A percentile compares a stretch with the other conserved stretches of the same genome.
Conservation (phyloP, 164 flowering plant species). For the Dillenia suffruticosa region DNA sequence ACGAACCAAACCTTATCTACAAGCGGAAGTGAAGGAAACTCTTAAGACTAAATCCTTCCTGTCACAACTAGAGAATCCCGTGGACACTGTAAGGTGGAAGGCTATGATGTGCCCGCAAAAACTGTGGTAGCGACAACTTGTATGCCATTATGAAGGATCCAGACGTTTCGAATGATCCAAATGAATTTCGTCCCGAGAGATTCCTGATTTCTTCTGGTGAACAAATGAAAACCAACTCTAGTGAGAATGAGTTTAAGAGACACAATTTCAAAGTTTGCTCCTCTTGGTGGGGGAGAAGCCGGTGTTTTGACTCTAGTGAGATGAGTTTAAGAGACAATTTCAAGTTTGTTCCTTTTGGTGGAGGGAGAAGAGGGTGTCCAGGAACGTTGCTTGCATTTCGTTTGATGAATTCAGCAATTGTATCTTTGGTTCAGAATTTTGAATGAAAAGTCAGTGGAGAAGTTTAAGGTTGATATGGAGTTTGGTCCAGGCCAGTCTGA, state of each 20-base stretch:
- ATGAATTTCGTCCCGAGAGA: conserved; percentile 56
- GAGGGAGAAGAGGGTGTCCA: conserved; percentile 55
- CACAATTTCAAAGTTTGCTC: conserved; percentile 29
- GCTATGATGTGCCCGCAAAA: conserved; percentile 41
- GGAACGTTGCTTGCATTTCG: conserved; percentile 35
- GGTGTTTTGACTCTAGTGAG: conserved; percentile 20
- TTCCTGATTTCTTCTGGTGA: conserved; percentile 15
- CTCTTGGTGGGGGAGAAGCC: conserved; percentile 57
- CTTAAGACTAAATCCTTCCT: conserved; percentile 61
- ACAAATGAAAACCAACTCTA: background rate
- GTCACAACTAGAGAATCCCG: conserved; percentile 27
- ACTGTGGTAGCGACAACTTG: conserved; percentile 33
- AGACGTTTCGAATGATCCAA: conserved; percentile 44
- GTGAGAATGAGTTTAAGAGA: conserved; percentile 17
- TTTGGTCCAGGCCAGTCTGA: conserved; percentile 36
- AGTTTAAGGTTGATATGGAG: conserved; percentile 25
- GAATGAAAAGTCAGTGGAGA: conserved; percentile 36
- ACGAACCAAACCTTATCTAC: conserved; percentile 36
- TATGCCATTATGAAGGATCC: conserved; percentile 68
- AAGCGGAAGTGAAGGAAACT: conserved; percentile 49
- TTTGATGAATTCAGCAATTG: conserved; percentile 26
- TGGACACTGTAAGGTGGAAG: conserved; percentile 30
- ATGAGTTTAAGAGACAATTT: conserved; percentile 23
- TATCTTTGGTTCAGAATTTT: conserved; percentile 47
- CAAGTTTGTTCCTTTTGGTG: conserved; percentile 46